Evolutionary conservation across 495 filamentous ascomycete species (phyloP), one percentile per base, ranked within the genome.

Genomic region (Terfezia claveryi): DNA sequence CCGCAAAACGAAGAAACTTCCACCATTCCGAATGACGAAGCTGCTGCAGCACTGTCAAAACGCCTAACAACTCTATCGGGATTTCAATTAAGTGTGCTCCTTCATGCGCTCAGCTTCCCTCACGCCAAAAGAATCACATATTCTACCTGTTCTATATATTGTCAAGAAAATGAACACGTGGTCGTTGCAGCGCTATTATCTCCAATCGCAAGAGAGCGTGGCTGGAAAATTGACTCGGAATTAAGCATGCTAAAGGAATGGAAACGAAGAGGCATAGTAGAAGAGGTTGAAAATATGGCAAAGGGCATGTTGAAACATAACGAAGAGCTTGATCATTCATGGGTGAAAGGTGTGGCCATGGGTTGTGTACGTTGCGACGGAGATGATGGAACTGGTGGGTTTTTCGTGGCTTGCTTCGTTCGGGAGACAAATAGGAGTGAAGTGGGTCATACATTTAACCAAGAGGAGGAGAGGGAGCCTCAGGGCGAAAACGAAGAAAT

Each of bases 141-240:
- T 64, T 88, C 82, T 44, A 98, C 91, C 0, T 98, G 91, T 64
- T 96, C 91, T 0, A 71, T 93, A 23, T 76, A 94, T 65, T 70
- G 79, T 1, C 73, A 80, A 38, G 91, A 98, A 66, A 96, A 98
- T 62, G 91, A 98, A 65, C 64, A 72, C 23, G 91, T 95, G 0
- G 87, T 94, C 8, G 53, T 78, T 16, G 71, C 74, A 20, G 80
- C 87, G 8, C 65, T 96, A 44, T 57, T 61, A 4, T 84, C 82
- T 0, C 68, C 76, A 0, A 66, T 82, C 5, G 89, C 87, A 0
- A 70, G 68, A 51, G 65, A 72, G 51, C 62, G 79, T 23, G 85
- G 89, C 2, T 98, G 91, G 91, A 69, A 75, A 27, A 71, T 95
- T 32, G 61, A 89, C 60, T 69, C 67, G 49, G 75, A 80, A 27